Conservation (phyloP, 805 yeast genomes). For the Pachysolen tannophilus region DNA sequence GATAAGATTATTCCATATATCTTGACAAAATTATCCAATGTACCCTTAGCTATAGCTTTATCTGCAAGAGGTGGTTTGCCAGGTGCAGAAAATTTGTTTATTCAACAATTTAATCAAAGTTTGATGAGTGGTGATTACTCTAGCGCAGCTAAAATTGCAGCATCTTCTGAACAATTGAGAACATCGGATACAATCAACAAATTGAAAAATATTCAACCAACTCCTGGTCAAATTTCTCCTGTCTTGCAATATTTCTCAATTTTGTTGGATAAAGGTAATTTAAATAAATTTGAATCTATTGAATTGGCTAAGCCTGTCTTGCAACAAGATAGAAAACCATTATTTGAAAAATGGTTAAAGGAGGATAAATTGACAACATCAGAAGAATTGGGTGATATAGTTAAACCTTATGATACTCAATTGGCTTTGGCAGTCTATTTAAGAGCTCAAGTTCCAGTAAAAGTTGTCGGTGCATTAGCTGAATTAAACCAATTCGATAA, state of each 20-base stretch:
- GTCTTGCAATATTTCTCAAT: constrained; percentile 88
- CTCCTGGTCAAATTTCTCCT: constrained; percentile 93
- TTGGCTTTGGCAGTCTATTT: constrained; percentile 88
- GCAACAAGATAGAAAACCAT: constrained; percentile 88
- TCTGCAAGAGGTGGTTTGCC: constrained; percentile 96
- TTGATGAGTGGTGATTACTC: constrained; percentile 80
- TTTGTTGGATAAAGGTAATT: constrained; percentile 82
- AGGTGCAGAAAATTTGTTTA: constrained; percentile 90
- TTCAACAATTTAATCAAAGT: constrained; percentile 84
- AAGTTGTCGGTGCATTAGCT: constrained; percentile 87
- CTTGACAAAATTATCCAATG: constrained; percentile 77
- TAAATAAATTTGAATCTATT: constrained; percentile 87
- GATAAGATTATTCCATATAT: constrained; percentile 85
- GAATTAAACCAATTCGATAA: constrained; percentile 96
- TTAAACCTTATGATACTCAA: constrained; percentile 78
- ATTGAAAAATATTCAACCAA: constrained; percentile 82
- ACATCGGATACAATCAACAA: constrained; percentile 91
- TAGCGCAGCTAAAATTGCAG: constrained; percentile 95
- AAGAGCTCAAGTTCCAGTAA: constrained; percentile 73
- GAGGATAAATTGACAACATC: constrained; percentile 91
- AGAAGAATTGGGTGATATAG: constrained; percentile 97
- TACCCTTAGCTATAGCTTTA: constrained; percentile 75
- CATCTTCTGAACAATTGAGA: constrained; percentile 86
- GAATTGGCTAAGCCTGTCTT: constrained; percentile 94
- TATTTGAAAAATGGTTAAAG: constrained; percentile 93